Evolutionary conservation across 2,329 filamentous ascomycete genomes (phyloP).

Genomic region (Neophaeococcomyces mojaviensis): DNA sequence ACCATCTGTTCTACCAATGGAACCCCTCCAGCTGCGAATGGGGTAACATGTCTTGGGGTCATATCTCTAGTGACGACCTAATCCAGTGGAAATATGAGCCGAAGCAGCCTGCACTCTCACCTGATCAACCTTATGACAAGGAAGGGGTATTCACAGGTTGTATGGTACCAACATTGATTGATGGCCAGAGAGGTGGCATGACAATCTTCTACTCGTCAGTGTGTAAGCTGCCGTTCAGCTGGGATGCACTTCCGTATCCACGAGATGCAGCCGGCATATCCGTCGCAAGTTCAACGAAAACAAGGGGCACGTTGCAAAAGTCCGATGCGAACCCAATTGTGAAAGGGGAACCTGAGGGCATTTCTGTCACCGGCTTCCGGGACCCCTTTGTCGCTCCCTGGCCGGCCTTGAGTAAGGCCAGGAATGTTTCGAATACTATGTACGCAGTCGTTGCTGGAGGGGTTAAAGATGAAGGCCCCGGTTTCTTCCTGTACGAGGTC

Average conservation of each 20-base stretch:
- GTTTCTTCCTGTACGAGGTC: slow-evolving; percentile 41
- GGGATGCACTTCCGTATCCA: slow-evolving; percentile 29
- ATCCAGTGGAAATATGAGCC: slow-evolving; percentile 29
- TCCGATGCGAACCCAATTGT: slow-evolving; percentile 32
- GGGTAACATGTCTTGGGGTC: slow-evolving; percentile 38
- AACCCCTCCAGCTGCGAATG: slow-evolving; percentile 36
- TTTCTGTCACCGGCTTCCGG: slow-evolving; percentile 36
- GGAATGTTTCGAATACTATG: slow-evolving; percentile 19
- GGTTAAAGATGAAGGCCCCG: slow-evolving; percentile 34
- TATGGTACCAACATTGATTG: slow-evolving; percentile 24
- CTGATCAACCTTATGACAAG: slow-evolving; percentile 30
- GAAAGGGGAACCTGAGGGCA: slow-evolving; percentile 25
- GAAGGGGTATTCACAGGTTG: slow-evolving; percentile 38
- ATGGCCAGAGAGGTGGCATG: slow-evolving; percentile 23
- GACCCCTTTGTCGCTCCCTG: slow-evolving; percentile 33
- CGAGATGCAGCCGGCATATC: slow-evolving; percentile 32
- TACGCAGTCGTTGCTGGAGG: slow-evolving; percentile 46
- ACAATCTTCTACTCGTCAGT: slow-evolving; percentile 37
- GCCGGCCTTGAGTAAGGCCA: slow-evolving; percentile 20
- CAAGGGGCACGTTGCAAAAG: slow-evolving; percentile 32
- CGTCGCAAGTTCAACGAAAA: slow-evolving; percentile 32
- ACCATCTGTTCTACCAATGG: slow-evolving; percentile 38
- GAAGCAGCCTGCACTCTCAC: slow-evolving; percentile 26
- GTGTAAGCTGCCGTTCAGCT: slow-evolving; percentile 32
- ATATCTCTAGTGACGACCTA: slow-evolving; percentile 31